Evolutionary conservation across 306 rosid species (phyloP), one percentile per base, ranked within the genome.

Genomic region (Sindora glabra): DNA sequence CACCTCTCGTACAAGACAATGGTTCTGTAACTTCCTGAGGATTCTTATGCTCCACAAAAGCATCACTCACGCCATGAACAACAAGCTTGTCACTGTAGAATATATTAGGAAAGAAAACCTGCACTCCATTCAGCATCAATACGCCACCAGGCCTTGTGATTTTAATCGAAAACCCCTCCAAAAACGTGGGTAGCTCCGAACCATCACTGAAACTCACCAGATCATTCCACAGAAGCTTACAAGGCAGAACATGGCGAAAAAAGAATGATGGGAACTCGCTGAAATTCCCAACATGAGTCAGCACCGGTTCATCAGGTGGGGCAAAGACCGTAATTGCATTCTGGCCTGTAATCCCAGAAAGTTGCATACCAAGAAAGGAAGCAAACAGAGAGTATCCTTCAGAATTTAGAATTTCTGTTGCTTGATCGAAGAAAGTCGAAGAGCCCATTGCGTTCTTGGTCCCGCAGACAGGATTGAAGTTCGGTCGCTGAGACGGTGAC

Each of bases 201-300:
- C 83, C 87, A 1, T 81, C 77, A 0, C 14, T 51, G 40, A 81
- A 58, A 62, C 73, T 37, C 38, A 67, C 80, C 48, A 87, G 65
- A 64, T 87, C 87, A 29, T 71, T 77, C 97, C 89, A 85, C 21
- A 70, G 14, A 34, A 91, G 71, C 57, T 68, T 76, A 75, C 95
- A 85, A 0, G 89, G 91, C 27, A 83, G 85, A 26, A 79, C 74
- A 29, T 91, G 97, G n/a, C 95, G 83, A 13, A 80, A 83, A 52
- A 77, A 85, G 36, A 85, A 58, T 2, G 84, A 77, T 8, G 89
- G 79, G 38, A 72, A 65, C 0, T 77, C 77, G 2, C 61, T 54
- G 10, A 68, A 49, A 68, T 73, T 64, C 14, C 79, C 73, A 3
- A 81, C 5, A 2, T 34, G 60, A 56, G 37, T 79, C 52, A 25